phyloP scores from a whole-genome alignment of 768 basidiomycete genomes.

The Suillus subaureus region DNA sequence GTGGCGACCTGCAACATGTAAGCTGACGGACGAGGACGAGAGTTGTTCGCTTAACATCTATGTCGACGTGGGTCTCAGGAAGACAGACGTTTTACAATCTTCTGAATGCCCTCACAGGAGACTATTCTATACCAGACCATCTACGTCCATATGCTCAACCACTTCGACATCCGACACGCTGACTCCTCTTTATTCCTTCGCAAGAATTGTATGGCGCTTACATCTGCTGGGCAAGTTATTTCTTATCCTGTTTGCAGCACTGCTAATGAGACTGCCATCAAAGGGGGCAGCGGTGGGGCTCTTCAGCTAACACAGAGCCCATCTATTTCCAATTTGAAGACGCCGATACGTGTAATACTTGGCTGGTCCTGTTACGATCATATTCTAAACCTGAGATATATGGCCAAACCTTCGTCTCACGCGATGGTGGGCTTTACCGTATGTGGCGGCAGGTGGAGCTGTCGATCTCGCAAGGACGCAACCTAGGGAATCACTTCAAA shows the following conservation, averaged over 20 bases:
- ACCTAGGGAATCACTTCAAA: conserved; percentile 56
- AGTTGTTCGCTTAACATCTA: conserved; percentile 73
- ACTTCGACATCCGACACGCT: conserved; percentile 78
- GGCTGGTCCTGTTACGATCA: conserved; percentile 80
- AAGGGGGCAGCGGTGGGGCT: conserved; percentile 65
- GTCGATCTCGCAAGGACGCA: conserved; percentile 71
- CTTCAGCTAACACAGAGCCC: conserved; percentile 55
- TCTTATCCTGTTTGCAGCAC: conserved; percentile 12
- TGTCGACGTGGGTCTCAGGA: conserved; percentile 56
- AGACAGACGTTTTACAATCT: background rate
- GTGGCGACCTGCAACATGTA: conserved; percentile 77
- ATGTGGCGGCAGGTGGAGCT: conserved; percentile 87
- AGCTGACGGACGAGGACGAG: conserved; percentile 65
- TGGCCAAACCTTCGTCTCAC: conserved; percentile 54
- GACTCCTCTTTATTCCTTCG: conserved; percentile 78
- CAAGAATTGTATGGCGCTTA: conserved; percentile 75
- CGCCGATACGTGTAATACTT: conserved; percentile 64
- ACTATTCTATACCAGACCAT: conserved; percentile 73
- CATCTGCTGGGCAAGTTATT: conserved; percentile 54
- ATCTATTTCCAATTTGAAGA: conserved; percentile 75
- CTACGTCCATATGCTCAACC: conserved; percentile 69
- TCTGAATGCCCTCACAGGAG: conserved; percentile 48
- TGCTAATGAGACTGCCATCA: conserved; percentile 12
- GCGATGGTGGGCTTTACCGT: conserved; percentile 77
- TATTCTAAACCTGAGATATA: conserved; percentile 83